phyloP scores from a whole-genome alignment of 1,139 yeast species.

The Hansenula sp. region DNA sequence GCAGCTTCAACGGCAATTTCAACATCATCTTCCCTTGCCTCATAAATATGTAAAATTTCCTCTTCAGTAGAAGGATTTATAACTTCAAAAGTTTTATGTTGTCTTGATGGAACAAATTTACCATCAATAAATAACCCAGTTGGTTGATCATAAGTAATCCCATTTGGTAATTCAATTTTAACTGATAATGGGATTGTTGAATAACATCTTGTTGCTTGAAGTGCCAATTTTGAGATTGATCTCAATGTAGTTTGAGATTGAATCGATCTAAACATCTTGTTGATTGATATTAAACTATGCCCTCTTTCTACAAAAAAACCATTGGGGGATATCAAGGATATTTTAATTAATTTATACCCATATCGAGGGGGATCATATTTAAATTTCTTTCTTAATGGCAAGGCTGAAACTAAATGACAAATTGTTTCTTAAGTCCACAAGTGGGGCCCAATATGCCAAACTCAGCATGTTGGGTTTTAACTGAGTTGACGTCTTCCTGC shows the following conservation, averaged over 20 bases:
- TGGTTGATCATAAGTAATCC: constrained; percentile 46
- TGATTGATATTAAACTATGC: too few species aligned
- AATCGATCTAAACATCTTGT: constrained; percentile 12
- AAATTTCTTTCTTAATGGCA: too few species aligned
- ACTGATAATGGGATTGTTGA: constrained; percentile 40
- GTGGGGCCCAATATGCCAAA: not conserved
- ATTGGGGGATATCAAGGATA: not conserved
- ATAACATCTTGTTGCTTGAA: constrained; percentile 20
- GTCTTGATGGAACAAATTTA: constrained; percentile 38
- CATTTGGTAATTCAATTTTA: constrained; percentile 50
- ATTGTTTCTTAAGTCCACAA: not conserved
- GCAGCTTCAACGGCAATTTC: constrained; percentile 46
- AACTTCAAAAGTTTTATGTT: constrained; percentile 37
- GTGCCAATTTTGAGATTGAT: constrained; percentile 12
- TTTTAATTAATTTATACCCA: not conserved
- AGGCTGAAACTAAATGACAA: not conserved
- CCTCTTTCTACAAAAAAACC: not conserved
- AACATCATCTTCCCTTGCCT: constrained; percentile 43
- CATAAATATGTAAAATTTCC: constrained; percentile 39
- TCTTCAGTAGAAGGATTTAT: constrained; percentile 45
- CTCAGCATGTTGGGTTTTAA: not conserved
- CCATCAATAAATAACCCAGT: constrained; percentile 48
- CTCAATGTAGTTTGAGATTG: constrained; percentile 8
- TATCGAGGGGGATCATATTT: too few species aligned
- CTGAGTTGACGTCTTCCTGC: not conserved